Base-by-base conservation (phyloP, 805 yeast genomes). In the Sungouiozyma ichnusensis region DNA sequence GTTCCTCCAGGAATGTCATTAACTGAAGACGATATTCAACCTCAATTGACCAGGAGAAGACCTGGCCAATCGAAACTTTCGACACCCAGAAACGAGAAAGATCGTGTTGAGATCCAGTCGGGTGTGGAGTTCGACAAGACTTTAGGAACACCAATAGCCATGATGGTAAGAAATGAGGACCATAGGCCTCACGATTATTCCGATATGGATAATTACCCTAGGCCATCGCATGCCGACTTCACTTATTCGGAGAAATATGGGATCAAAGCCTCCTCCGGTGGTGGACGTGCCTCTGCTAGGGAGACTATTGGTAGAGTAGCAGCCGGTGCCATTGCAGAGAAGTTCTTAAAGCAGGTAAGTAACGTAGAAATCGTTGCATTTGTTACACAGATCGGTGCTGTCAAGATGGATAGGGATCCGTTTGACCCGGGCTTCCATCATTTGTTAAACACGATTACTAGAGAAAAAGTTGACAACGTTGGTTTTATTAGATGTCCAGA, bases 281-380 rank as follows among this genome's bases (percentile, higher is more conserved):
- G 98, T 58, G 98, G 98, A 48, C 78, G 98, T 61, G 83, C 97
- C 11, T 79, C 90, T 36, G 98, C 98, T 7, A 79, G 98, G 65
- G 98, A 92, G 67, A 92, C 98, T 35, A 92, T 92, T 55, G 98
- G 98, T 44, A 78, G 98, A 65, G 98, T 92, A 41, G 97, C 97
- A 38, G 97, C 97, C 7, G 97, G 97, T 58, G 97, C 96, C 40
- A 79, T 92, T 64, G 98, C 98, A 39, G 98, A 92, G 65, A 90
- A 88, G 67, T 80, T 85, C 49, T 73, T 92, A 57, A 59, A 67
- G 38, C 78, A 81, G 53, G 82, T 84, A 42, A 79, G 82, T 58
- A 74, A 76, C 45, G 92, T 92, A 37, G 97, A 90, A 64, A 85
- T 92, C 55, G 96, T 92, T 38, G 98, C 97, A 0, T 92, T 92